These are phyloP conservation scores for Epichloe typhina DNA, from an alignment of 2,329 filamentous ascomycete species.

Conservation along the genomic window DNA sequence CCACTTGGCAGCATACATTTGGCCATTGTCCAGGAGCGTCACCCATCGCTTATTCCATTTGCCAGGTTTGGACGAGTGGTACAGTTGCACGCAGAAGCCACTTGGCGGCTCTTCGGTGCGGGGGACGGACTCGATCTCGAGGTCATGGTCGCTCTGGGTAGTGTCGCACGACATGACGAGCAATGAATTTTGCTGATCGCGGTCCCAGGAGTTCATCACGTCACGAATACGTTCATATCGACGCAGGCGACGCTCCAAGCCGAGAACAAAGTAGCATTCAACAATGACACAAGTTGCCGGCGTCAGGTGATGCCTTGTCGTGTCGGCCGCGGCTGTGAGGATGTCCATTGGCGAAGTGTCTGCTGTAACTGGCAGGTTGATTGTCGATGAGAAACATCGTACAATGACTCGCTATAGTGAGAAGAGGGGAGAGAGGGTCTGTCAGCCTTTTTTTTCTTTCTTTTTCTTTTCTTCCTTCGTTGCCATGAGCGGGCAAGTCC, in stretches of 20 bases:
- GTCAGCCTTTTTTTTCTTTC: background rate
- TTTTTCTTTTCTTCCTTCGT: too few species aligned
- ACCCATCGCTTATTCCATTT: constrained; percentile 85
- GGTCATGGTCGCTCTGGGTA: constrained; percentile 40
- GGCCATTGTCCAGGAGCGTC: constrained; percentile 60
- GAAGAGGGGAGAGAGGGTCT: background rate
- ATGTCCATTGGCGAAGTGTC: constrained; percentile 66
- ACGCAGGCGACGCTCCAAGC: constrained; percentile 69
- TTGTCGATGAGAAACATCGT: constrained; percentile 54
- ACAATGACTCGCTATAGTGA: constrained; percentile 50
- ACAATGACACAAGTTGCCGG: constrained; percentile 55
- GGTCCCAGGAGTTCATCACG: constrained; percentile 86
- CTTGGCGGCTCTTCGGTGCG: constrained; percentile 43
- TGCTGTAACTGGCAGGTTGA: constrained; percentile 58
- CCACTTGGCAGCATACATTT: constrained; percentile 60
- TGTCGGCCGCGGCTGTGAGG: constrained; percentile 50
- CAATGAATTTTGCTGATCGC: constrained; percentile 63
- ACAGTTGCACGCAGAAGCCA: constrained; percentile 57
- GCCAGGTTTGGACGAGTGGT: constrained; percentile 68
- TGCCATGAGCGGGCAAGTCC: background rate
- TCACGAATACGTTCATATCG: constrained; percentile 79
- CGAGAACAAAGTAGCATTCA: constrained; percentile 63
- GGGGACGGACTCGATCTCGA: constrained; percentile 51
- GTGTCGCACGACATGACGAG: constrained; percentile 49
- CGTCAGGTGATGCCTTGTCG: constrained; percentile 51